Base-by-base conservation (phyloP, 306 rosid genomes). In the Cucurbita ficifolia region DNA sequence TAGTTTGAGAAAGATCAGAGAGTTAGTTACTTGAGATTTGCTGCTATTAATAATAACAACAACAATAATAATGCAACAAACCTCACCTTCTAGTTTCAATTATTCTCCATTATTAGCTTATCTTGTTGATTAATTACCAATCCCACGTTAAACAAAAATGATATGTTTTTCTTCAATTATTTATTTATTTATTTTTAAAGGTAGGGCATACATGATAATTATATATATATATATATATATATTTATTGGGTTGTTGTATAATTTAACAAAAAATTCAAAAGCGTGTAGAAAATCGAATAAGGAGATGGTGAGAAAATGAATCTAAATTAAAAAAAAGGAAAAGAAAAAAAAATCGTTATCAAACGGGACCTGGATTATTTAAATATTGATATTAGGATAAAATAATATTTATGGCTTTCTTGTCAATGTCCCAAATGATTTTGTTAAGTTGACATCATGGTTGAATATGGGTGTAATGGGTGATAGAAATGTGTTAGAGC, bases 381-480 rank as follows among this genome's bases (percentile, higher is more conserved):
- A 13, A 43, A 42, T 12, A 18, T 10, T n/a, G 10, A 63, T 40
- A 18, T 64, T 64, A 8, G 10, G 72, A 65, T 65, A 22, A 67
- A 43, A 12, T 0, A 18, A 29, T 5, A 22, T 12, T 45, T 67
- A 24, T 67, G 73, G 39, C 7, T 67, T 67, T 67, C 73, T 67
- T 67, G 73, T 67, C 73, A 21, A 67, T 67, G 73, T 67, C 73
- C 40, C 40, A 21, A 22, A 67, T 67, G 73, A 67, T 67, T 67
- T 45, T 67, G 73, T 67, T 45, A 67, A 67, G 40, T 67, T 45
- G 73, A 43, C 73, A 67, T 22, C 55, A 67, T 21, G 55, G 55
- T 67, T 67, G 39, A 67, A 67, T 67, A 46, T 46, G 51, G 72
- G 72, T 12, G 19, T 67, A 65, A 65, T 42, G 6, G 53, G 18